These are phyloP conservation scores for Termitomyces titanicus DNA, from an alignment of 768 basidiomycete species.

Conservation along the genomic window DNA sequence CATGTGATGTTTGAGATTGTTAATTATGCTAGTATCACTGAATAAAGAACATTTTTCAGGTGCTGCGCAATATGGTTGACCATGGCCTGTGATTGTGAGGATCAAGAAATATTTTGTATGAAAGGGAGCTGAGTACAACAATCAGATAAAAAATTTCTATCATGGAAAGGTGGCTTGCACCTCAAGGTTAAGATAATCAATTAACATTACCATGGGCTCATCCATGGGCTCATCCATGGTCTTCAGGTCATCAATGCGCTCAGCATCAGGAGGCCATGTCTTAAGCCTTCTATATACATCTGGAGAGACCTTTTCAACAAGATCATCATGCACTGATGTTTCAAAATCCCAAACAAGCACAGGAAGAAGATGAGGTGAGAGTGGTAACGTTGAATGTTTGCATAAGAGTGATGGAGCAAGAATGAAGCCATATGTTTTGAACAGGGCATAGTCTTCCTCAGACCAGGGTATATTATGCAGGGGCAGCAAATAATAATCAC, in stretches of 20 bases:
- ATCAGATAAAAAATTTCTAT: neutral
- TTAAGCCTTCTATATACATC: neutral
- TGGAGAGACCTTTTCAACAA: neutral
- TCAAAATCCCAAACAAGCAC: neutral
- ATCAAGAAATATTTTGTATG: neutral
- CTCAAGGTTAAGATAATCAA: neutral
- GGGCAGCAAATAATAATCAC: neutral
- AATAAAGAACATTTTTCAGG: neutral
- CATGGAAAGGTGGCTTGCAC: neutral
- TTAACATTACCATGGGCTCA: neutral
- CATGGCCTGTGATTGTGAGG: neutral
- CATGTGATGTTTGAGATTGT: neutral
- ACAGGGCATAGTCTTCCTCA: neutral
- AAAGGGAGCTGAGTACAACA: neutral
- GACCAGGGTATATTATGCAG: neutral
- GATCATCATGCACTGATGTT: neutral
- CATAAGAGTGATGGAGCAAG: neutral
- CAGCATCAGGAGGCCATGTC: neutral
- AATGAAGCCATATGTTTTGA: neutral
- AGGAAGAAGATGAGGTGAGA: neutral
- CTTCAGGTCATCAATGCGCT: neutral
- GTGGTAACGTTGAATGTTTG: neutral
- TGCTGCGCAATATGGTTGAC: neutral
- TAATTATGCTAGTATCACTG: neutral
- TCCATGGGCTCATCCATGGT: neutral